phyloP scores from a whole-genome alignment of 345 rosid species.

The Diplotaxis tenuifolia region DNA sequence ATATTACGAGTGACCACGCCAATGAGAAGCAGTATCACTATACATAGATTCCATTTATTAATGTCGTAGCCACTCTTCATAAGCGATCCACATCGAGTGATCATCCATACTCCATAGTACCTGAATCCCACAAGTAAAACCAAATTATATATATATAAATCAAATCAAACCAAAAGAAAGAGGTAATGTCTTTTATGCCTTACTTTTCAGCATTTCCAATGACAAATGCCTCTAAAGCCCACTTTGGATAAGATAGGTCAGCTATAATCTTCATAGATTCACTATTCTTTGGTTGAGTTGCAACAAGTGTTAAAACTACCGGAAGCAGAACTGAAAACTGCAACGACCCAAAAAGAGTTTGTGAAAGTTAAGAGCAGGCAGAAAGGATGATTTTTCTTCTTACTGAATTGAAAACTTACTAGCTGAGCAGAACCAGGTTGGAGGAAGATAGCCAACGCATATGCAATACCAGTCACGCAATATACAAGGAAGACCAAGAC shows the following conservation, averaged over 20 bases:
- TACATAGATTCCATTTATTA: slow-evolving; percentile 55
- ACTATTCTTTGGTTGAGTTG: slow-evolving; percentile 50
- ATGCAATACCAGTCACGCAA: slow-evolving; percentile 73
- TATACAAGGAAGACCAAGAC: slow-evolving; percentile 4
- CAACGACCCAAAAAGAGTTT: slow-evolving; percentile 18
- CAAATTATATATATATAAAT: background rate
- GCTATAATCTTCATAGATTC: slow-evolving; percentile 42
- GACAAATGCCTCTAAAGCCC: slow-evolving; percentile 90
- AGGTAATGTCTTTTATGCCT: background rate
- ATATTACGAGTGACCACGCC: slow-evolving; percentile 50
- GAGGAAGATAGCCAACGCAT: slow-evolving; percentile 75
- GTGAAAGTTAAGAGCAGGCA: slow-evolving; percentile 10
- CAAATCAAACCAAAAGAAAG: too few species aligned
- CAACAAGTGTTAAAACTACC: slow-evolving; percentile 83
- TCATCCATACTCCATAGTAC: slow-evolving; percentile 88
- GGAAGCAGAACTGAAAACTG: slow-evolving; percentile 98
- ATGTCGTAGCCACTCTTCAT: slow-evolving; percentile 57
- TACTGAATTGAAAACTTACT: slow-evolving; percentile 34
- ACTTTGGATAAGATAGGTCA: slow-evolving; percentile 72
- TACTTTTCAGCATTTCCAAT: slow-evolving; percentile 80
- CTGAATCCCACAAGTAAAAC: slow-evolving; percentile 34
- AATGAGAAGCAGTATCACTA: slow-evolving; percentile 49
- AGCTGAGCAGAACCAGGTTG: slow-evolving; percentile 85
- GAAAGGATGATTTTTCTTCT: background rate
- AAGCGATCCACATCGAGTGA: slow-evolving; percentile 72